These are phyloP conservation scores for Ascochyta viciae-villosae DNA, from an alignment of 2,329 filamentous ascomycete species.

Conservation along the genomic window DNA sequence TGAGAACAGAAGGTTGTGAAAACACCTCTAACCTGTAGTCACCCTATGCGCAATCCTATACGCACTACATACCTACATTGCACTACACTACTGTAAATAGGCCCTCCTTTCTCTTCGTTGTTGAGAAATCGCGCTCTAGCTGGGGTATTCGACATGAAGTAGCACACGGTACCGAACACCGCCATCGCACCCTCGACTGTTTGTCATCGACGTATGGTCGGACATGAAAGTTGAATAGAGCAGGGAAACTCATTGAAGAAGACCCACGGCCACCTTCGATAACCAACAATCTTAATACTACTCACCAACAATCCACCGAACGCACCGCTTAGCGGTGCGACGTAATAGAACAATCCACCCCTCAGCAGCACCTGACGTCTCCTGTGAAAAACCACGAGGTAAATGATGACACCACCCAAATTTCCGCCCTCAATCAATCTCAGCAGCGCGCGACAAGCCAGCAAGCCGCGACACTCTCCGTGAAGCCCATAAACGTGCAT, in stretches of 20 bases:
- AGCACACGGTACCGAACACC: slow-evolving; percentile 53
- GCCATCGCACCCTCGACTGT: slow-evolving; percentile 44
- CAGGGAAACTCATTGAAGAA: slow-evolving; percentile 26
- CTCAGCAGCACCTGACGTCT: slow-evolving; percentile 52
- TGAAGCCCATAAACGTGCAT: slow-evolving; percentile 52
- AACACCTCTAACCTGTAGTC: too few relatives aligned
- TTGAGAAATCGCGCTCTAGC: too few relatives aligned
- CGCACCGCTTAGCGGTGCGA: slow-evolving; percentile 49
- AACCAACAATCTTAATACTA: slow-evolving; percentile 46
- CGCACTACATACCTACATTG: too few relatives aligned
- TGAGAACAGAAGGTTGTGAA: too few relatives aligned
- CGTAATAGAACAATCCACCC: slow-evolving; percentile 49
- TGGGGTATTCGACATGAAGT: slow-evolving; percentile 14
- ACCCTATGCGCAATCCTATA: too few relatives aligned
- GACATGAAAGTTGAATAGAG: too few relatives aligned
- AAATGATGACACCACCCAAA: slow-evolving; percentile 51
- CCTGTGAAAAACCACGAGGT: slow-evolving; percentile 53
- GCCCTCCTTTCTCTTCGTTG: too few relatives aligned
- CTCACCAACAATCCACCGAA: slow-evolving; percentile 55
- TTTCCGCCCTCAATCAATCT: slow-evolving; percentile 53
- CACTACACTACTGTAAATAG: too few relatives aligned
- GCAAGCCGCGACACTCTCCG: slow-evolving; percentile 51
- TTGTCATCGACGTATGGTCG: slow-evolving; percentile 19
- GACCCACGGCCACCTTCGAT: slow-evolving; percentile 47
- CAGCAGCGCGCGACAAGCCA: slow-evolving; percentile 52